phyloP scores from a whole-genome alignment of 768 basidiomycete genomes.

The Lactarius tabidus region DNA sequence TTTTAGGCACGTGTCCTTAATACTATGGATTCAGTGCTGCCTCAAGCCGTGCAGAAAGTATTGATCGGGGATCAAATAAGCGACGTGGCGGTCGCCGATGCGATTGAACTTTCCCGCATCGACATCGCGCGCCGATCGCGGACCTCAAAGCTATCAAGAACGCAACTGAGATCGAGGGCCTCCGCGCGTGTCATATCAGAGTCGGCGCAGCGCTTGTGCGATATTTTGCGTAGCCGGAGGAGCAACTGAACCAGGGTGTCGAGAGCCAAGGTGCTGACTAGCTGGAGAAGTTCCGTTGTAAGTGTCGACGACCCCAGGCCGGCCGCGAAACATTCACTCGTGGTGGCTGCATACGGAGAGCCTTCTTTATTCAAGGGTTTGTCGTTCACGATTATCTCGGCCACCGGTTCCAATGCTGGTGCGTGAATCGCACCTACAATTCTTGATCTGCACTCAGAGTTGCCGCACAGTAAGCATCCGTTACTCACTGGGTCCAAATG shows the following conservation, averaged over 20 bases:
- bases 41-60: constrained; percentile 49
- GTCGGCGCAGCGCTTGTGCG: constrained; percentile 84
- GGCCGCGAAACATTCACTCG: neutral
- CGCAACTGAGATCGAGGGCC: constrained; percentile 77
- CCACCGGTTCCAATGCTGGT: constrained; percentile 91
- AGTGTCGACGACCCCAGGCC: constrained; percentile 31
- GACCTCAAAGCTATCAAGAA: constrained; percentile 83
- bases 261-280: constrained; percentile 80
- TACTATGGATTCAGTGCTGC: neutral
- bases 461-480: constrained; percentile 76
- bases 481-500: constrained; percentile 73
- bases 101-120: constrained; percentile 72
- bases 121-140: constrained; percentile 62
- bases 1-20: neutral
- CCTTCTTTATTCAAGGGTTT: constrained; percentile 77
- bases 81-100: constrained; percentile 76
- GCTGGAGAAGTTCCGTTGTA: constrained; percentile 78
- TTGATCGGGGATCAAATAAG: constrained; percentile 74
- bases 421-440: constrained; percentile 27
- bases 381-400: constrained; percentile 90
- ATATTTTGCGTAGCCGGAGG: constrained; percentile 96
- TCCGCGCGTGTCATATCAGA: constrained; percentile 81
- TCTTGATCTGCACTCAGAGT: neutral
- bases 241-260: constrained; percentile 59
- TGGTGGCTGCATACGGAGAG: constrained; percentile 44